Evolutionary conservation across 306 rosid species (phyloP), one percentile per base, ranked within the genome.

Genomic region (Citrullus mucosospermus): DNA sequence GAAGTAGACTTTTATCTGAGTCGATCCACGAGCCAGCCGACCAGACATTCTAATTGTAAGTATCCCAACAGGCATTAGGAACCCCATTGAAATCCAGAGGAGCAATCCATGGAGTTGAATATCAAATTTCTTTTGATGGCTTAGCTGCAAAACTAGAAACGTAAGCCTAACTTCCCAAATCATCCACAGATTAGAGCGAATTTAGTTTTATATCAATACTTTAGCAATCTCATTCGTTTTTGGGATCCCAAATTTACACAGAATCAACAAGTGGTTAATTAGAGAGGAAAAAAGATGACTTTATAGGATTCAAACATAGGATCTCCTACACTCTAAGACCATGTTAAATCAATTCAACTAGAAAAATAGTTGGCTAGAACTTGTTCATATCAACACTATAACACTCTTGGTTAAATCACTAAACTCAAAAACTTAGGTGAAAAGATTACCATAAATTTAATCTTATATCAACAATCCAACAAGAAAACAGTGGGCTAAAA

Each of bases 51-150:
- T 89, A 14, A 90, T 85, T 20, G 81, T 60, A 54, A 95, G 92
- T 83, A 95, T 91, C 17, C 97, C 98, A 77, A 82, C 59, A 78
- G 98, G 98, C 93, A 95, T 81, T 22, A 95, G 80, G 54, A 95
- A 81, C 41, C 98, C 97, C 61, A 91, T 79, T 70, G 98, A 95
- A 82, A 84, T 85, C 98, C 98, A 95, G n/a, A 88, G 80, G 56
- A 95, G 93, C 51, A 92, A 34, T 75, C 96, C 98, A 87, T 92
- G 98, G 75, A 92, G 11, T 83, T 86, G 77, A 48, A 95, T 88
- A 77, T 91, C 96, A 34, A 83, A 82, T 81, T 80, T 80, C 82
- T 85, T 87, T 78, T 79, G 88, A 79, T 85, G 79, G 81, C 90
- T 92, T 71, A 84, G 65, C 98, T 92, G 88, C 84, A 67, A 77